These are phyloP conservation scores for Clonostachys sp. DNA, from an alignment of 2,329 filamentous ascomycete genomes.

Conservation along the genomic window DNA sequence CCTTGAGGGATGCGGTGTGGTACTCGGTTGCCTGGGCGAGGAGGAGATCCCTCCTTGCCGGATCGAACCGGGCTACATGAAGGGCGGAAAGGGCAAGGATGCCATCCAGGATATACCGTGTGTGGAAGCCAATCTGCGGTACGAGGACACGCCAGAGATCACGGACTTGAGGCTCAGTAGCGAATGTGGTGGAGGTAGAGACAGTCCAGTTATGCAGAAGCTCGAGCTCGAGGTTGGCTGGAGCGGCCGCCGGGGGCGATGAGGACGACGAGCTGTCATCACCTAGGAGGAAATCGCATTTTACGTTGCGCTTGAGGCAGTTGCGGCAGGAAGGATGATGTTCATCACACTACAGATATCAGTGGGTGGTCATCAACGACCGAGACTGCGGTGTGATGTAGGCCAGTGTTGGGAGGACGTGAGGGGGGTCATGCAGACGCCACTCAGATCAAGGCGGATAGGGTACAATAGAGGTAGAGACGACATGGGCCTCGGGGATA, in stretches of 20 bases:
- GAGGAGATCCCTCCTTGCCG: neutral
- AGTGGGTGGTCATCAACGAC: too few relatives aligned
- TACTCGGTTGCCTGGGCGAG: conserved; percentile 4
- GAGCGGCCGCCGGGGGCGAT: conserved; percentile 1
- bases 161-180: conserved; percentile 19
- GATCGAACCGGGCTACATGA: conserved; percentile 20
- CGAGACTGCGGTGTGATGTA: too few relatives aligned
- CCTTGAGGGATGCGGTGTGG: conserved; percentile 5
- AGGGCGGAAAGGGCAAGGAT: conserved; percentile 29
- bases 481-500: too few relatives aligned
- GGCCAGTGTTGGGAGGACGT: too few relatives aligned
- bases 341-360: conserved; percentile 14
- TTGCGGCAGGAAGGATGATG: conserved; percentile 15
- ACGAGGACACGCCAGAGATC: conserved; percentile 28
- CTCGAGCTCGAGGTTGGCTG: conserved; percentile 21
- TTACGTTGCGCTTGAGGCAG: conserved; percentile 17
- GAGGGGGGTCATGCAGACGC: too few relatives aligned
- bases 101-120: conserved; percentile 26
- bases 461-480: too few relatives aligned
- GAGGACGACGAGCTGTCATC: neutral
- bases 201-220: conserved; percentile 31
- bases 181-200: conserved; percentile 28
- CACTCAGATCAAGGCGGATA: too few relatives aligned
- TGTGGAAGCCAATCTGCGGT: conserved; percentile 26
- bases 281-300: conserved; percentile 12